Base-by-base conservation (phyloP, 495 filamentous ascomycete genomes). In the Amphirosellinia nigrospora region DNA sequence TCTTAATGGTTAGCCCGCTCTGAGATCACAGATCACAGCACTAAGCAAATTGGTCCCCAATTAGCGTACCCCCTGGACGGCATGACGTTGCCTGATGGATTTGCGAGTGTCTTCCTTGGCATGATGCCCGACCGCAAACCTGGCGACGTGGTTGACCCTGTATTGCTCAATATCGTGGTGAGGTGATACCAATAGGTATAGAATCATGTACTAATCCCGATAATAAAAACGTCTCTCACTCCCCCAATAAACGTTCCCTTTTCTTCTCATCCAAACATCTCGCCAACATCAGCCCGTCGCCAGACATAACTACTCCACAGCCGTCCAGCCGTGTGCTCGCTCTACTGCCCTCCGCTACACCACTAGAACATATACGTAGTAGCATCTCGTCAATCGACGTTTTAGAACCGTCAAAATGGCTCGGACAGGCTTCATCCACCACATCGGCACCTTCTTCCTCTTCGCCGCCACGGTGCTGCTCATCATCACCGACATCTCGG, bases 391-490 rank as follows among this genome's bases (percentile, higher is more conserved):
- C 10, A 34, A 7, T 19, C 19, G 45, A 52, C 63, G 21, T 21
- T 53, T 23, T 1, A 65, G 9, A 34, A 34, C 8, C 46, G 43
- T 66, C 72, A 77, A 68, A 65, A 85, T 85, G 83, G 77, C 77
- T 55, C 70, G 75, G 59, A 87, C 83, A 32, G 82, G 84, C 59
- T 82, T 86, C 73, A 81, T 87, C 73, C 85, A 87, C 78, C 86
- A 88, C 72, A 74, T 89, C 65, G 88, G 88, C 72, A 86, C 86
- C n/a, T 85, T 86, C 70, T 78, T 90, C 69, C 82, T 90, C 70
- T 80, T 90, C 60, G 78, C 78, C 48, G 82, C 87, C 46, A 80
- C 83, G 21, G 77, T 87, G 60, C 80, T 90, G 55, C 79, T 89
- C 58, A 82, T 89, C 66, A 80, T 89, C 70, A 86, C 84, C 62